A percentile compares a stretch with the other conserved stretches of the same genome.
Evolutionary conservation across 2,329 filamentous ascomycete genomes (phyloP).

Genomic region (Penicillium sp.): DNA sequence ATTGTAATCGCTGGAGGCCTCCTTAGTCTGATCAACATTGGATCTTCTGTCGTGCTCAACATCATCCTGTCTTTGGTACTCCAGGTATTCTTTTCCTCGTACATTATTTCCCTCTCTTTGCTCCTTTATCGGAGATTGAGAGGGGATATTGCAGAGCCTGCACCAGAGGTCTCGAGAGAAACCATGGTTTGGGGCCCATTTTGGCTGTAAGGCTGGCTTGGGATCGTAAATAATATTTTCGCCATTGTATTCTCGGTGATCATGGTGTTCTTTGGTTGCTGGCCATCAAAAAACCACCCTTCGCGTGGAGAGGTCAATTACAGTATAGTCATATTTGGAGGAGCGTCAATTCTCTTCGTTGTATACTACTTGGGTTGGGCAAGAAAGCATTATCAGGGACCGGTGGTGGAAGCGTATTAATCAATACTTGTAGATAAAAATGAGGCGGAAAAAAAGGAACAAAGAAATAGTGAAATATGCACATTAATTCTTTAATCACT

Average conservation of each 20-base stretch:
- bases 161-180: neutral
- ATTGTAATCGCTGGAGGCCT: neutral
- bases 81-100: neutral
- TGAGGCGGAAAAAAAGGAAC: too few relatives aligned
- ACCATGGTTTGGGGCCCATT: neutral
- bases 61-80: neutral
- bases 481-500: too few relatives aligned
- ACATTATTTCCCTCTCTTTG: neutral
- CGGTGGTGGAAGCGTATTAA: neutral
- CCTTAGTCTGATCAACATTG: conserved; percentile 1
- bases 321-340: neutral
- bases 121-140: neutral
- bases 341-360: neutral
- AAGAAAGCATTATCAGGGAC: neutral
- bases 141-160: neutral
- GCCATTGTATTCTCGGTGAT: neutral
- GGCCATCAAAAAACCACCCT: neutral
- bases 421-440: too few relatives aligned
- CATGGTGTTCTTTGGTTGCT: conserved; percentile 1
- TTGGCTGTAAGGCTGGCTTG: conserved; percentile 1
- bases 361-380: neutral
- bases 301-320: neutral
- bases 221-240: neutral
- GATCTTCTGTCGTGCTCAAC: neutral
- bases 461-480: too few relatives aligned